Base-by-base conservation (phyloP, 2,329 filamentous ascomycete species). In the Thermoascus crustaceus region DNA sequence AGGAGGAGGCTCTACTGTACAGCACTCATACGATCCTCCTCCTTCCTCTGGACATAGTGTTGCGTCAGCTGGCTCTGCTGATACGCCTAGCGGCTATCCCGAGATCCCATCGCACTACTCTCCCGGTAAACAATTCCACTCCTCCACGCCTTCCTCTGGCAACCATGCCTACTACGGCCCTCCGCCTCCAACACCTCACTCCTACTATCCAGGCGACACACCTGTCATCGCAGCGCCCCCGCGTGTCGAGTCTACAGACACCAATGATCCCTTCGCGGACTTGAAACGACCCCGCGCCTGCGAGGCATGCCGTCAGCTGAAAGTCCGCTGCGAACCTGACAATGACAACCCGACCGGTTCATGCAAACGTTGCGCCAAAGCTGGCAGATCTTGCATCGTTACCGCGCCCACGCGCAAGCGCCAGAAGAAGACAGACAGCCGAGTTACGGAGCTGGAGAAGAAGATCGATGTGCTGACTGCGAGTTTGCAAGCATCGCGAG, bases 381-480 rank as follows among this genome's bases (percentile, higher is more conserved):
- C 85, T 2, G 76, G 78, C n/a, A 71, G 86, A 23, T 70, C 71
- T 43, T 94, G 87, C 54, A 66, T 88, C 25, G 80, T 88, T 42
- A 93, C 85, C 1, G 76, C 78, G 43, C 85, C 76, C 1, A 77
- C 70, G 9, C 63, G 85, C 25, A 94, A 93, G 63, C 73, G 87
- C 29, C 85, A 89, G 66, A 94, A 89, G 69, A 94, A 94, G 69
- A 87, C 85, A 35, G 88, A 94, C 57, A 89, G 78, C 46, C 74
- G 86, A 34, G 87, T 95, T 8, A 82, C 86, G 6, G 87, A 94
- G 66, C 70, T 95, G 34, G 87, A 94, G 68, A 86, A 82, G 69
- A 93, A 93, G 67, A 89, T 94, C 44, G 86, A 94, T 66, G 84
- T 82, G 6, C 58, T 94, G 55, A 94, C 85, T 5, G 84, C 85